Evolutionary conservation across 2,329 filamentous ascomycete genomes (phyloP), one percentile per base, ranked within the genome.

Genomic region (Ceratocystis lukuohia): DNA sequence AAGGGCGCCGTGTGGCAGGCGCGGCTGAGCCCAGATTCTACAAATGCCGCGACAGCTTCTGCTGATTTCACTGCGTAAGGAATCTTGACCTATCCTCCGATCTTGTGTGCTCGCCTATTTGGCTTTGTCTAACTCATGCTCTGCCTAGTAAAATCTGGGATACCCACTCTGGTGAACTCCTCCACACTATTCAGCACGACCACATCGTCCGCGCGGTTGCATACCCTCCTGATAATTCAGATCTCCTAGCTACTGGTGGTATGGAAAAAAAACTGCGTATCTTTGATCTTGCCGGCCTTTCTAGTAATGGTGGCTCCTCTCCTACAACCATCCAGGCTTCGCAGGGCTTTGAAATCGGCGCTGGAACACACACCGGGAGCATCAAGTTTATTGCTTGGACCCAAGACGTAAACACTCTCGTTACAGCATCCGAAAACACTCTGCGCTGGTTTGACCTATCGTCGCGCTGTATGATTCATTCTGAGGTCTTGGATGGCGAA

Each of bases 301-400:
- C 77, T 12, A 70, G 75, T 71, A 69, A 74, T 8, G 76, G 75
- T 45, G 30, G 46, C 37, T 53, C 59, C 25, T 46, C 56, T 44
- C 59, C 56, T 22, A 30, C 62, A 67, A 72, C 20, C 0, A 80
- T 87, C 50, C 77, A 81, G 4, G 80, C 86, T 0, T 83, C 86
- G 1, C 84, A 77, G 33, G 84, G 87, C 69, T 94, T 92, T 73
- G 94, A 97, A 74, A 93, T 99, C 70, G 94, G 91, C 22, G 82
- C 87, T 5, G 90, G 89, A 45, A 82, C 88, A 12, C 94, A 99
- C 74, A 86, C 83, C 17, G 89, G 88, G 61, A 89, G 89, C 41
- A 97, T 99, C 81, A 97, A 96, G 76, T 92, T 91, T 67, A 95
- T 99, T 69, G 89, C 96, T 69, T 99, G 94, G 94, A 90, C 91